Base-by-base conservation (phyloP, 768 basidiomycete genomes). In the Termitomyces sp. region DNA sequence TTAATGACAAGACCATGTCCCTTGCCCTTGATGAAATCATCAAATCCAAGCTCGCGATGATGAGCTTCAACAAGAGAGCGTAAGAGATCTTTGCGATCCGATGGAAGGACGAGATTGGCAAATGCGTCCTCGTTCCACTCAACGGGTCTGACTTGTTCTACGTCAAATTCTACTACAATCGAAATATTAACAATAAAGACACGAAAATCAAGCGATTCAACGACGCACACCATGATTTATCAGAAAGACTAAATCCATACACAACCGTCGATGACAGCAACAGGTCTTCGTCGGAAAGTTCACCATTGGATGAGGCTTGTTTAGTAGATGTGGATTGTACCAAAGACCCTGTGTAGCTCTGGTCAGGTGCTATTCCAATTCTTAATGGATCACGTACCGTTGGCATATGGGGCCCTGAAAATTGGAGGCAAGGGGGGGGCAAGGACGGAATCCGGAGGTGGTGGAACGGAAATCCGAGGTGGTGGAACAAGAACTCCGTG, bases 21-120 rank as follows among this genome's bases (percentile, higher is more conserved):
- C 64, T 87, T 86, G 36, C 83, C 84, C 63, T 79, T 80, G 67
- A 86, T 81, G 59, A 85, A 83, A 58, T 86, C 84, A 54, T 83
- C 81, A 61, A 83, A 79, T 18, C 78, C 80, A 6, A 78, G 64
- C 58, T 78, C 77, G 16, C 72, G 71, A 64, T 81, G 80, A 61
- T 85, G 83, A 1, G 81, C 78, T 61, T 82, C 81, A n/a, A 84
- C 77, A 2, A 84, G 75, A 2, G 82, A 81, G 50, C 77, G 79
- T 24, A 84, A 72, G 3, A 85, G 76, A 16, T 77, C 70, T 70
- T 84, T 86, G 44, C 79, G 75, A 42, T 74, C 76, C 4, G 70
- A 63, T 8, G 81, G 79, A n/a, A 87, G 76, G 12, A 85, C 83
- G 33, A 86, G 77, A 60, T 82, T 80, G n/a, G 73, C 69, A 65